A percentile compares a stretch with the other conserved stretches of the same genome.
phyloP scores from a whole-genome alignment of 805 yeast species.

The Candida maris region DNA sequence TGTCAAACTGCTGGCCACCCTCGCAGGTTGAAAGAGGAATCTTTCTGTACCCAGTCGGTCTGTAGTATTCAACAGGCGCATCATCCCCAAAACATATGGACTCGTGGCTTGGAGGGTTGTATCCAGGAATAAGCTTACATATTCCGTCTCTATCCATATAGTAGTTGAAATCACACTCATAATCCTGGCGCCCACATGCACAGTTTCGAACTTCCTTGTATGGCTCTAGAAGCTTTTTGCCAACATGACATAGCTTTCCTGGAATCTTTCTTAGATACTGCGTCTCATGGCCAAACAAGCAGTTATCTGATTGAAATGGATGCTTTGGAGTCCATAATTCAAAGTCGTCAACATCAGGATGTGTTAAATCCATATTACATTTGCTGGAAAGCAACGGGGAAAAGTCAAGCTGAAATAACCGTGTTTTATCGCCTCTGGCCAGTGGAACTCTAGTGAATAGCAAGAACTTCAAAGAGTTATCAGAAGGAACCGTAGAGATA shows the following conservation, averaged over 20 bases:
- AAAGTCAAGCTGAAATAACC: slow-evolving; percentile 58
- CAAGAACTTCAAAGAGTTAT: slow-evolving; percentile 72
- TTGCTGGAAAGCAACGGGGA: slow-evolving; percentile 41
- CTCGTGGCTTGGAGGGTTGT: slow-evolving; percentile 59
- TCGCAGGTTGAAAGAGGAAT: slow-evolving; percentile 78
- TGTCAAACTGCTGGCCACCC: slow-evolving; percentile 70
- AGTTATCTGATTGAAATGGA: slow-evolving; percentile 47
- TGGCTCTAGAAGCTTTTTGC: slow-evolving; percentile 52
- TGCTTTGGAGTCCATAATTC: slow-evolving; percentile 58
- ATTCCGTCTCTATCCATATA: slow-evolving; percentile 65
- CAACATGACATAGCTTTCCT: slow-evolving; percentile 64
- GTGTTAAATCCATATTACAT: slow-evolving; percentile 45
- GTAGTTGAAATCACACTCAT: slow-evolving; percentile 87
- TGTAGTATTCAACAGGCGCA: slow-evolving; percentile 64
- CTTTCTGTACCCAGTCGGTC: slow-evolving; percentile 84
- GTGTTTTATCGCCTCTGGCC: slow-evolving; percentile 45
- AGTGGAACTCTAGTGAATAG: slow-evolving; percentile 53
- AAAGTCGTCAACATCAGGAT: slow-evolving; percentile 51
- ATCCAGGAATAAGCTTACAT: slow-evolving; percentile 73
- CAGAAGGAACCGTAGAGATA: slow-evolving; percentile 82
- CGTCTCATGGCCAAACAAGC: slow-evolving; percentile 67
- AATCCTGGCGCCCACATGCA: slow-evolving; percentile 78
- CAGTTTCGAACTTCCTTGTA: slow-evolving; percentile 61
- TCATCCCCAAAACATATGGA: slow-evolving; percentile 53
- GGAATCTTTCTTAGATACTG: slow-evolving; percentile 58